Percentiles rank a stretch among this genome's conserved stretches.
phyloP scores from a whole-genome alignment of 2,329 filamentous ascomycete species.

The Berkeleyomyces rouxiae region DNA sequence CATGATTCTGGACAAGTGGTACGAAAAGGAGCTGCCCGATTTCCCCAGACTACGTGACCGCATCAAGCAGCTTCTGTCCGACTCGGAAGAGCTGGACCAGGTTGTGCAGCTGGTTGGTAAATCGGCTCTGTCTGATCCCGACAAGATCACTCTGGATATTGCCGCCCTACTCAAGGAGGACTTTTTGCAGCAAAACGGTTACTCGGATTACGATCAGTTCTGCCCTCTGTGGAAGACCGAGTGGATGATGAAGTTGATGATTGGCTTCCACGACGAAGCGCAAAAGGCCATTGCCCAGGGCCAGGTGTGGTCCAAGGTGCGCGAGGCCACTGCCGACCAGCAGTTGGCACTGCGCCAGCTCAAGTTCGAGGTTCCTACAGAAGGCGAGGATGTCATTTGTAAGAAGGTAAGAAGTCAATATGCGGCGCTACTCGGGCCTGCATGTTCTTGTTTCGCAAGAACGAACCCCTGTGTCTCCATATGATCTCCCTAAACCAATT shows the following conservation, averaged over 20 bases:
- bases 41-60: conserved; percentile 87
- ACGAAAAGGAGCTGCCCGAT: conserved; percentile 83
- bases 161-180: conserved; percentile 90
- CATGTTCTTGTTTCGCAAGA: neutral
- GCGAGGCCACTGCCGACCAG: conserved; percentile 76
- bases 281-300: conserved; percentile 90
- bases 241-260: conserved; percentile 99
- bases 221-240: conserved; percentile 99
- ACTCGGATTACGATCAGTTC: conserved; percentile 98
- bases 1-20: conserved; percentile 74
- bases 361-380: conserved; percentile 88
- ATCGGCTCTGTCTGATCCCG: conserved; percentile 82
- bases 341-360: conserved; percentile 74
- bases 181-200: conserved; percentile 97
- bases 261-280: conserved; percentile 92
- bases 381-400: conserved; percentile 62
- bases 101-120: conserved; percentile 98
- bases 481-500: neutral
- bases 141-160: conserved; percentile 96
- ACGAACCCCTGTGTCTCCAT: neutral
- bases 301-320: conserved; percentile 80
- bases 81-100: conserved; percentile 94
- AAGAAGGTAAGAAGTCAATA: conserved; percentile 50
- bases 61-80: conserved; percentile 82
- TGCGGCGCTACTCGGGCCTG: neutral